Percentiles rank a stretch among this genome's conserved stretches.
Evolutionary conservation across 192 early-diverging fungal genomes (phyloP).

Genomic region (Coemansia sp.): DNA sequence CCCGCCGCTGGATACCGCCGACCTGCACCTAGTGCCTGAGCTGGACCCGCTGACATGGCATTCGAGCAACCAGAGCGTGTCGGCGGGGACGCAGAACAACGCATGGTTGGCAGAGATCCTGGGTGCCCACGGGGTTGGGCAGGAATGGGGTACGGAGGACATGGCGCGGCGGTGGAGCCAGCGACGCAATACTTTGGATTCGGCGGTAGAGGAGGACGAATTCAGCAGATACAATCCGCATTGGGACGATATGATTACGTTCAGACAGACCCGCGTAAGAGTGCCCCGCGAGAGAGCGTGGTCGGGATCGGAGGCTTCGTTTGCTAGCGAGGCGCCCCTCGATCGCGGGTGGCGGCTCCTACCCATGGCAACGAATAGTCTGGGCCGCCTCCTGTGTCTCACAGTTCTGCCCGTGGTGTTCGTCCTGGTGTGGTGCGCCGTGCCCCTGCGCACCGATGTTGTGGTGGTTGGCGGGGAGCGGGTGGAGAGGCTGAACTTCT

Average conservation of each 20-base stretch:
- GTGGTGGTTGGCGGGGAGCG: neutral
- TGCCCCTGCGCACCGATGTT: slow-evolving; percentile 55
- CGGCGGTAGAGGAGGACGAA: slow-evolving; percentile 29
- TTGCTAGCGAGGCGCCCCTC: neutral
- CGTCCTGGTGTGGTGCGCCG: slow-evolving; percentile 59
- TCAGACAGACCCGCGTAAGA: slow-evolving; percentile 46
- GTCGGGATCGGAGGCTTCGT: slow-evolving; percentile 35
- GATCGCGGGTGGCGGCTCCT: slow-evolving; percentile 35
- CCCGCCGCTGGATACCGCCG: neutral
- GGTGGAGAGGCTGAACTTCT: slow-evolving; percentile 62
- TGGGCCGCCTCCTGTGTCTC: slow-evolving; percentile 46
- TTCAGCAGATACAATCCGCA: slow-evolving; percentile 47
- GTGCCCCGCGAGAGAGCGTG: slow-evolving; percentile 51
- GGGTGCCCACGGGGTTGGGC: slow-evolving; percentile 28
- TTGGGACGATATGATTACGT: slow-evolving; percentile 59
- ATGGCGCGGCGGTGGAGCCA: slow-evolving; percentile 22
- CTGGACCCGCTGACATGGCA: slow-evolving; percentile 39
- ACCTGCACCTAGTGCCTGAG: neutral
- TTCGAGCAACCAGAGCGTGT: slow-evolving; percentile 7
- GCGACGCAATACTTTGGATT: slow-evolving; percentile 29
- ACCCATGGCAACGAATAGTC: slow-evolving; percentile 46
- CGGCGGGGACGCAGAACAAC: slow-evolving; percentile 6
- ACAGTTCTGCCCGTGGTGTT: slow-evolving; percentile 54
- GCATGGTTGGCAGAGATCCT: slow-evolving; percentile 36
- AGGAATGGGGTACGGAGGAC: slow-evolving; percentile 26